Conservation (phyloP, 225 moss, liverwort and hornwort genomes). For the Anthoceros angustus region DNA sequence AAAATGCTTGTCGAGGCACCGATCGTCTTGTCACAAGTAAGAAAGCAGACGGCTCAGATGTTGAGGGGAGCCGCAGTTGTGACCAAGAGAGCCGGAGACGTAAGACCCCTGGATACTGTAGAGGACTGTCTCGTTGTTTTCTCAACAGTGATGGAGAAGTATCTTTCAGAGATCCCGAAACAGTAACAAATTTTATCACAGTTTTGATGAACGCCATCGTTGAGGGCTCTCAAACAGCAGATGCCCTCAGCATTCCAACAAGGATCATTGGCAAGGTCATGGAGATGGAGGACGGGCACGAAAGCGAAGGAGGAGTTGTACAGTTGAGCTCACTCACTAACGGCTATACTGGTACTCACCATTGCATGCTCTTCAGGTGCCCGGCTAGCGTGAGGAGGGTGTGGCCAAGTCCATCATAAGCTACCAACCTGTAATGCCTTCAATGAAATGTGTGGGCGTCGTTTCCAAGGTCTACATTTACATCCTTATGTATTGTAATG, state of each 20-base stretch:
- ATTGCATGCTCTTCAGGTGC: not conserved
- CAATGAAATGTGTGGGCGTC: no score
- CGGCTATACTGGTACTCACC: not conserved
- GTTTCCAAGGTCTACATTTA: no score
- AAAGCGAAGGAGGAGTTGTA: not conserved
- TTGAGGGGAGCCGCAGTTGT: not conserved
- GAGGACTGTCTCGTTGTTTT: not conserved
- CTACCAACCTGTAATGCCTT: not conserved
- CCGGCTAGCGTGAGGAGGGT: not conserved
- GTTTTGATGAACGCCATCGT: not conserved
- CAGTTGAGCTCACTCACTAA: not conserved
- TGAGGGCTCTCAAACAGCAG: not conserved
- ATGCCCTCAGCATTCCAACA: not conserved
- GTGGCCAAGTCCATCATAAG: no score
- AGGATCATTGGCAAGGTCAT: not conserved
- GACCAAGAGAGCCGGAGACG: not conserved
- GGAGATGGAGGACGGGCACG: not conserved
- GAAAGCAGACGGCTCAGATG: not conserved
- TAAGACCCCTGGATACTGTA: not conserved
- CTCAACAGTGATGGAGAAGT: not conserved
- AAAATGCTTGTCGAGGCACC: no score
- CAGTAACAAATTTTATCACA: not conserved
- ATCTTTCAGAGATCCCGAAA: not conserved
- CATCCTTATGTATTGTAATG: no score
- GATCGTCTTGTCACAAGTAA: no score